These are phyloP conservation scores for Alliaria petiolata DNA, from an alignment of 345 rosid genomes.

Conservation along the genomic window DNA sequence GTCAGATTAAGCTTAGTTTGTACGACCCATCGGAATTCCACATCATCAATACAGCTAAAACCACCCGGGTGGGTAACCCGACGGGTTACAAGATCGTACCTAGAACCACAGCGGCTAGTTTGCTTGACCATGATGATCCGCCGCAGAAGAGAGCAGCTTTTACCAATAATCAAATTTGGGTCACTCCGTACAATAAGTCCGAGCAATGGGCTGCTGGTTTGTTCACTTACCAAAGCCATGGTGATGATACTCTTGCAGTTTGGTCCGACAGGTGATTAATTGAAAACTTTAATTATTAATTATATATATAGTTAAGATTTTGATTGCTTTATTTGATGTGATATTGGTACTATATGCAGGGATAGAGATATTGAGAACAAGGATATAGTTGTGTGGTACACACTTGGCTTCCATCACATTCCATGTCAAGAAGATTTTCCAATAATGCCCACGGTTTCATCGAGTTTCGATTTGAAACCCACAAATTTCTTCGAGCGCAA, in stretches of 20 bases:
- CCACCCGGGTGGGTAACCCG: conserved; percentile 66
- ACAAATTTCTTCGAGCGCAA: conserved; percentile 94
- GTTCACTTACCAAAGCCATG: conserved; percentile 79
- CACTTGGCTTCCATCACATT: conserved; percentile 90
- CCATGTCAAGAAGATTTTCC: conserved; percentile 99
- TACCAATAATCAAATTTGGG: conserved; percentile 94
- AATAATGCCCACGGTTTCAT: conserved; percentile 84
- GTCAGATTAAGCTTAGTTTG: conserved; percentile 55
- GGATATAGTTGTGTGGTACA: conserved; percentile 93
- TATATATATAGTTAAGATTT: not conserved
- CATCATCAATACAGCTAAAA: conserved; percentile 49
- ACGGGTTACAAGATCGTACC: conserved; percentile 71
- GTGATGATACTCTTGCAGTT: conserved; percentile 79
- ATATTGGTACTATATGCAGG: conserved; percentile 37
- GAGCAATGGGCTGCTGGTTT: conserved; percentile 98
- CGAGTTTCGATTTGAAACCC: conserved; percentile 93
- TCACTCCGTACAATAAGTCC: conserved; percentile 64
- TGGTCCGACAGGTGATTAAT: conserved; percentile 78
- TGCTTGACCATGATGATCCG: conserved; percentile 74
- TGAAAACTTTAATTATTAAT: not conserved
- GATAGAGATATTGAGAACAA: conserved; percentile 74
- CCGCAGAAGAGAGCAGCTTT: conserved; percentile 67
- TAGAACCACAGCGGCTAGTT: conserved; percentile 59
- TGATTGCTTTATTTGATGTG: not conserved
- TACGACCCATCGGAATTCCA: conserved; percentile 75